Base-by-base conservation (phyloP, 306 rosid species). In the Vigna reflexopilosa region DNA sequence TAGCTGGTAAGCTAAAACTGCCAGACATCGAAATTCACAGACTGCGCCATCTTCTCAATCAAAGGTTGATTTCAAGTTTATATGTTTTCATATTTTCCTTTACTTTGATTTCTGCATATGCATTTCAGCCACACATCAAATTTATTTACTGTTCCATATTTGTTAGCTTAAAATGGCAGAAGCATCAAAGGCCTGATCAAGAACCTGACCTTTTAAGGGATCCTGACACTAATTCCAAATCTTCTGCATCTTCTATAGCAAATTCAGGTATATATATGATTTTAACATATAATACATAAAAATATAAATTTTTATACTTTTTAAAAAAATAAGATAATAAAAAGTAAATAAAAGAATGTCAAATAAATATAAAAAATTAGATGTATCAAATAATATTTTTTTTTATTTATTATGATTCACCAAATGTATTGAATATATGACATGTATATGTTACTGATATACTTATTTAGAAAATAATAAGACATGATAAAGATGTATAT, bases 41-140 rank as follows among this genome's bases (percentile, higher is more conserved):
- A 47, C 34, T 81, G 6, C 49, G 3, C 4, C 20, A 48, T 36
- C 73, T 82, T 50, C 12, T 82, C 47, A 48, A 20, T 49, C 68
- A 70, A 55, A 79, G 86, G 82, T 85, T 12, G 52, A 11, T 10
- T 51, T 65, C 14, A 63, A 36, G 19, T 64, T 64, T 26, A 64
- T 64, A n/a, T 65, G 50, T 50, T 19, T 64, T 34, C 26, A 59
- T 28, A 4, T 15, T 62, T 28, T 14, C 5, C 66, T 32, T 16
- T 13, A 6, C 70, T 38, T 19, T 45, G 15, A 64, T 11, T 38
- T 38, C 13, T 1, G 14, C 6, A 24, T 10, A 22, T 73, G 10
- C 15, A 40, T 73, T 57, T 57, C 45, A 4, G 7, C 28, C 12
- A 22, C 44, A 24, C 12, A 32, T 19, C 30, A 58, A 75, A 28